Base-by-base conservation (phyloP, 768 basidiomycete genomes). In the Lentinula guzmanii region DNA sequence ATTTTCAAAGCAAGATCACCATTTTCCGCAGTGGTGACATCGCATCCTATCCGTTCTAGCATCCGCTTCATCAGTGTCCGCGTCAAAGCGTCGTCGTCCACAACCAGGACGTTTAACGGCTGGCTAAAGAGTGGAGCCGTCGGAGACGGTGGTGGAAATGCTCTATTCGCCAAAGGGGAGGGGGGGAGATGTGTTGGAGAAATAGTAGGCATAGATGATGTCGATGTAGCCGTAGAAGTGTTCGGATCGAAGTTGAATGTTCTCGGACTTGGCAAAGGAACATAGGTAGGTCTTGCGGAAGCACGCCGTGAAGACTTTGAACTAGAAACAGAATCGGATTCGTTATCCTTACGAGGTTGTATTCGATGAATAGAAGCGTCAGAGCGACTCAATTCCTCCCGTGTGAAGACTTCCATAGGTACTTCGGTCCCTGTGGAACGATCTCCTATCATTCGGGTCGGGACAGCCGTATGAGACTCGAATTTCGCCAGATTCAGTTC, bases 71-170 rank as follows among this genome's bases (percentile, higher is more conserved):
- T 93, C 62, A 95, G 75, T 55, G 82, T 86, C 55, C 93, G 82
- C 56, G 93, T 94, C 58, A 94, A 71, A 10, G 79, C 72, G 70
- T 95, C 93, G 67, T 95, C 91, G 66, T 93, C 92, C 0, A 93
- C 92, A 3, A 93, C 90, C 18, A 93, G 77, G 51, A 90, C 90
- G 13, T 79, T 78, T 65, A 92, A 69, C 7, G 79, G 81, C 5
- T 77, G 71, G 58, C 85, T 83, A 45, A 85, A 77, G 42, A 72
- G 70, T 18, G 76, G 66, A 4, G 71, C 69, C 13, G 72, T 69
- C 65, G 70, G 76, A 1, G 75, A 76, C 5, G 73, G 72, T 3
- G 76, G 70, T 5, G 78, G 76, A 18, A 50, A 48, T 21, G 58
- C 41, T 45, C 41, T 46, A 10, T 35, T 35, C 9, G 35, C 58